Evolutionary conservation across 2,329 filamentous ascomycete genomes (phyloP), one percentile per base, ranked within the genome.

Genomic region (Aspergillus sp.): DNA sequence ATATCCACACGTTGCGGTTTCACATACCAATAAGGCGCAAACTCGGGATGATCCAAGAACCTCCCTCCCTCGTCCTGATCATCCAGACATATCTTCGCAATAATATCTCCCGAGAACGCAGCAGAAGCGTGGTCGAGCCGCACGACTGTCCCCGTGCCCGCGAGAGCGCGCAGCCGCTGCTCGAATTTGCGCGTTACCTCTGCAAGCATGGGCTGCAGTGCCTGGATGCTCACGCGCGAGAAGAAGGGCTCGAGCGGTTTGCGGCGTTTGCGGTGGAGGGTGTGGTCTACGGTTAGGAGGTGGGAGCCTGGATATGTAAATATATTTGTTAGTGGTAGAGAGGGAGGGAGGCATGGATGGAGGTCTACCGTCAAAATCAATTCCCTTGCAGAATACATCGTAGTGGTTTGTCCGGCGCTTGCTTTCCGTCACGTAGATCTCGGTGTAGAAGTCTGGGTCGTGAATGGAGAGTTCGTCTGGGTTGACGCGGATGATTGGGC

Each of bases 401-500:
- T 52, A 52, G 8, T 19, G 39, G 39, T 45, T 31, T 15, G 51
- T 53, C 15, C 21, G n/a, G 6, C 51, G 49, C 8, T 14, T 39
- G 39, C 23, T 43, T 4, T 39, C 56, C 0, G 64, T 57, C 2
- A 67, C 64, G 50, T 75, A 76, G 14, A 76, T 64, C 15, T 68
- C 67, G 12, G 73, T 64, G 45, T 70, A 73, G 59, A 64, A 75
- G 3, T 68, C 62, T 4, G 70, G 54, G 51, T 76, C 73, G n/a
- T 65, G 64, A 58, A 75, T 67, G 46, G 74, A 71, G 11, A 76
- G 57, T 54, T 73, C 71, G 4, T 66, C 55, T 2, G 73, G 72
- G 21, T 61, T 69, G 56, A 76, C 66, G 7, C 73, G 71, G 17
- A 76, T 51, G 19, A 76, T 71, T 0, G 73, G 73, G 1, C 70